Percentiles rank a stretch among this genome's conserved stretches.
phyloP scores from a whole-genome alignment of 805 yeast genomes.

The Metschnikowia hibisci region DNA sequence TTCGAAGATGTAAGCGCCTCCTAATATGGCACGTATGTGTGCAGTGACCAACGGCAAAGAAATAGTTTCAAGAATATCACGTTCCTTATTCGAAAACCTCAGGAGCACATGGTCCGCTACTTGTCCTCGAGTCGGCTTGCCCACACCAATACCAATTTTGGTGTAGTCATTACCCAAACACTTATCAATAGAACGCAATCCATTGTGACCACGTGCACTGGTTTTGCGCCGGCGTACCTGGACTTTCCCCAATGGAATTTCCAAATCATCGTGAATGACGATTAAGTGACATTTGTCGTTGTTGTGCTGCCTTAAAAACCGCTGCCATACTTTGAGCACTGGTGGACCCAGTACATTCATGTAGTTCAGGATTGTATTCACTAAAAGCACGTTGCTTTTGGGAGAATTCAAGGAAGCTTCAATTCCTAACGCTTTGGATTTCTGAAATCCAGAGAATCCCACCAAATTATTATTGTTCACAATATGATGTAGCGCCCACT shows the following conservation, averaged over 20 bases:
- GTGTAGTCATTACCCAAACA: constrained; percentile 49
- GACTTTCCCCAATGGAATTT: constrained; percentile 59
- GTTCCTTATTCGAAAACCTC: constrained; percentile 46
- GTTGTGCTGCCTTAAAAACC: constrained; percentile 18
- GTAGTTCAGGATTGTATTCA: constrained; percentile 49
- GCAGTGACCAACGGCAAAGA: constrained; percentile 40
- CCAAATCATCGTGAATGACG: constrained; percentile 77
- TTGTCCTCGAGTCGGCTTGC: constrained; percentile 51
- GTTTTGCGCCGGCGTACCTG: constrained; percentile 58
- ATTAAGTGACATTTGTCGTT: constrained; percentile 38
- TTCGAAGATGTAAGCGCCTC: constrained; percentile 13
- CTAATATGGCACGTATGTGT: constrained; percentile 33
- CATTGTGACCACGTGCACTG: constrained; percentile 81
- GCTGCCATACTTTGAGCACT: constrained; percentile 46
- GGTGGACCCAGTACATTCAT: constrained; percentile 75
- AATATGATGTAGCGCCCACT: constrained; percentile 45
- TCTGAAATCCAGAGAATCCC: constrained; percentile 20
- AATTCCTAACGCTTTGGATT: constrained; percentile 1
- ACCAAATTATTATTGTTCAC: constrained; percentile 55
- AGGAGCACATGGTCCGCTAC: constrained; percentile 65
- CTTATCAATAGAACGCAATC: constrained; percentile 57
- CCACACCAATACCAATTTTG: constrained; percentile 77
- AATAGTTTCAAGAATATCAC: constrained; percentile 33
- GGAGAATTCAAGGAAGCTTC: not conserved
- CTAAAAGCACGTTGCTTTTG: constrained; percentile 29